Evolutionary conservation across 2,329 filamentous ascomycete species (phyloP).

Genomic region (Neofusicoccum sp.): DNA sequence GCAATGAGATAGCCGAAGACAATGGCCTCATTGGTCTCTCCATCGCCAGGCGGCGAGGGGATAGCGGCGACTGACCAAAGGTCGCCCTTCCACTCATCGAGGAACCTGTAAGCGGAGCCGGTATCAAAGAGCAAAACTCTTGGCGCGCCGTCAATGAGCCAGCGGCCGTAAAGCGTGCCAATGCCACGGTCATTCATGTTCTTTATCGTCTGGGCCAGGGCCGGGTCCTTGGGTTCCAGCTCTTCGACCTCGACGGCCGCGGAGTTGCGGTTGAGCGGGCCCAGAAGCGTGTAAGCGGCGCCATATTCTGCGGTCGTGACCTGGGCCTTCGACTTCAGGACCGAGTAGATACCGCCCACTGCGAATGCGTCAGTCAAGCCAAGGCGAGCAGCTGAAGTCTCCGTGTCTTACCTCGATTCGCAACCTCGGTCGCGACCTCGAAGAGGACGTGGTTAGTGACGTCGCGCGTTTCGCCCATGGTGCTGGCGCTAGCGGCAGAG

Average conservation of each 20-base stretch:
- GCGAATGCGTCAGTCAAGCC: slow-evolving; percentile 21
- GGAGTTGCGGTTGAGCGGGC: slow-evolving; percentile 89
- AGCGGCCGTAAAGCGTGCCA: slow-evolving; percentile 86
- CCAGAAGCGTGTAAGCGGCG: slow-evolving; percentile 91
- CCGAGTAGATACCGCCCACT: slow-evolving; percentile 99
- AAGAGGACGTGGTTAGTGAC: slow-evolving; percentile 96
- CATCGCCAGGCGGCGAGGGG: slow-evolving; percentile 85
- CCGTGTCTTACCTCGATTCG: slow-evolving; percentile 73
- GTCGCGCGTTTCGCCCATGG: slow-evolving; percentile 51
- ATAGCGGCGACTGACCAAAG: slow-evolving; percentile 92
- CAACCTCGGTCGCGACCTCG: slow-evolving; percentile 94
- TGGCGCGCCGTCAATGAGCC: slow-evolving; percentile 95
- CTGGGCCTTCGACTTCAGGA: slow-evolving; percentile 97
- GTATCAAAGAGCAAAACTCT: slow-evolving; percentile 93
- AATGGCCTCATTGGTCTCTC: slow-evolving; percentile 96
- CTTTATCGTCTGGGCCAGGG: slow-evolving; percentile 77
- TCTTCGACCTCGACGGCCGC: slow-evolving; percentile 98
- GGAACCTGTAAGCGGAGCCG: slow-evolving; percentile 82
- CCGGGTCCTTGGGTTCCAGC: slow-evolving; percentile 77
- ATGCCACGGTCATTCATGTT: slow-evolving; percentile 93
- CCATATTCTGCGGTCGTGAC: slow-evolving; percentile 99
- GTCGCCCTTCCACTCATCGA: slow-evolving; percentile 97
- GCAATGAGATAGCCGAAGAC: slow-evolving; percentile 96
- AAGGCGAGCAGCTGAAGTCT: slow-evolving; percentile 21
- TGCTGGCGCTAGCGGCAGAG: not conserved